These are phyloP conservation scores for Rhizophora apiculata DNA, from an alignment of 345 rosid genomes.

Conservation along the genomic window DNA sequence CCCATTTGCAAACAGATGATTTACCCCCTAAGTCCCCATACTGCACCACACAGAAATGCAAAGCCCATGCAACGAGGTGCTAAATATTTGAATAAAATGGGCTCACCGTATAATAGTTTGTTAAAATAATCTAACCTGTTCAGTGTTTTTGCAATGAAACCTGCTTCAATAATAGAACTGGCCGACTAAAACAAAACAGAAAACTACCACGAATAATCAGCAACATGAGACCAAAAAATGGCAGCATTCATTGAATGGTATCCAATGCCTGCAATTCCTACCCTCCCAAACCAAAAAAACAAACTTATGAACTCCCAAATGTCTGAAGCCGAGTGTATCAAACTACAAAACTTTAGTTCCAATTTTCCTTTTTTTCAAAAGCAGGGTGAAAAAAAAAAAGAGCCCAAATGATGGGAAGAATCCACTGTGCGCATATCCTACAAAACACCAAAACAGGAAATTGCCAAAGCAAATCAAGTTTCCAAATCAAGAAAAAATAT, in stretches of 20 bases:
- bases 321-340: neutral
- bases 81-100: too few species aligned
- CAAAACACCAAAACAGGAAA: neutral
- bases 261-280: neutral
- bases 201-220: neutral
- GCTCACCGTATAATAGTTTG: neutral
- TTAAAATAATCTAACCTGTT: conserved; percentile 1
- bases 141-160: neutral
- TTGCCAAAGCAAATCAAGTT: neutral
- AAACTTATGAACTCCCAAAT: neutral
- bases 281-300: neutral
- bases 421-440: neutral
- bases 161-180: neutral
- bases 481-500: neutral
- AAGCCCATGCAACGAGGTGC: too few species aligned
- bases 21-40: neutral
- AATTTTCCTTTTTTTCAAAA: too few species aligned
- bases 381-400: too few species aligned
- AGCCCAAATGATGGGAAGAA: neutral
- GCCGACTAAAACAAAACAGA: neutral
- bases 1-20: neutral
- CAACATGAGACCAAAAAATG: neutral
- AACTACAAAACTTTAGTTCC: neutral
- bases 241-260: neutral
- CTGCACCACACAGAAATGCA: too few species aligned